Evolutionary conservation across 129 eudicot species (phyloP), one percentile per base, ranked within the genome.

Genomic region (Pulicaria dysenterica): DNA sequence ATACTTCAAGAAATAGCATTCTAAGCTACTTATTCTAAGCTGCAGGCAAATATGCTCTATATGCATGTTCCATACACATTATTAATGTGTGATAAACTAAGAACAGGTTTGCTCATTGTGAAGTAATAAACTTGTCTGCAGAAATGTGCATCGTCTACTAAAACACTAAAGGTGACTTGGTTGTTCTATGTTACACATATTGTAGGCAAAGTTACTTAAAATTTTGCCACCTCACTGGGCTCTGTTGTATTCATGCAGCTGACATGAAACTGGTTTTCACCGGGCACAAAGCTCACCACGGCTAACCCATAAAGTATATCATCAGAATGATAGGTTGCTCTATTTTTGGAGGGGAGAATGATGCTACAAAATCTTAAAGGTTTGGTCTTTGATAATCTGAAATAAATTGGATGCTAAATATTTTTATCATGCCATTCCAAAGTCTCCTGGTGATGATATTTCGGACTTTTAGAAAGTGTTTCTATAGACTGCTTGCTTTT

Each of bases 1-100:
- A 57, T 94, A 62, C 97, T 94, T 87, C 85, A 94, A 83, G 97
- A 94, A 74, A 94, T 90, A 24, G 97, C 98, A 45, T 93, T 93
- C 81, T 93, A 45, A 87, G 83, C 62, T 55, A 54, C 48, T 70
- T n/a, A n/a, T n/a, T n/a, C n/a, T 59, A 5, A 42, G 12, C 50
- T 9, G 47, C 42, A 17, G 38, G 41, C 37, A 58, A 59, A 12
- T 39, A 76, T n/a, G 41, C 41, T 24, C 46, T 51, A 64, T 64
- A 69, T 9, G 60, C 59, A 74, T 40, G 68, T 45, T 37, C 5
- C 13, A 31, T 39, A 56, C 45, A 55, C 46, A 16, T 11, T 50
- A 64, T 48, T 57, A 64, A 8, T 15, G 37, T 42, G 16, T 75
- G 73, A 55, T 65, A 67, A 46, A 34, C 58, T 44, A 64, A 37